Percentiles rank a stretch among this genome's conserved stretches.
Conservation (phyloP, 495 filamentous ascomycete genomes). For the Aspergillus wentii region DNA sequence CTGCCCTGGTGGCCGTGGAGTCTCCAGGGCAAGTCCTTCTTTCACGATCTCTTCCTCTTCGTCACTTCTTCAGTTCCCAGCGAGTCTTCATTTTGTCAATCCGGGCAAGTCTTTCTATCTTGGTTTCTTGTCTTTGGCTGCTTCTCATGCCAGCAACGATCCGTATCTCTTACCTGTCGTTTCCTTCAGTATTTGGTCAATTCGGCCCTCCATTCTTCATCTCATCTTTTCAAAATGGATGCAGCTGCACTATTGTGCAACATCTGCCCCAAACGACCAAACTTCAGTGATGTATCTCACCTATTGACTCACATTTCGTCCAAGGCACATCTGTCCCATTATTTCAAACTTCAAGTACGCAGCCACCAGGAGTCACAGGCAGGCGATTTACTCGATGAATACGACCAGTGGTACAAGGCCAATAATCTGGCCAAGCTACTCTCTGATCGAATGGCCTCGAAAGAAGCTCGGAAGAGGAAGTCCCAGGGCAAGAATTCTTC, state of each 20-base stretch:
- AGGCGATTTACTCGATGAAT: conserved; percentile 47
- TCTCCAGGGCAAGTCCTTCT: conserved; percentile 2
- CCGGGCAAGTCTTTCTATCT: conserved; percentile 8
- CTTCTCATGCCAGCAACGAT: conserved; percentile 13
- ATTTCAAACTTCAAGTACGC: conserved; percentile 67
- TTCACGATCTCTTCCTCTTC: conserved; percentile 4
- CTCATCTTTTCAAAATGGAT: conserved; percentile 32
- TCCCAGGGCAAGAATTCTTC: conserved; percentile 11
- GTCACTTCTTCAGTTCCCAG: conserved; percentile 3
- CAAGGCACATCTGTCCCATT: conserved; percentile 73
- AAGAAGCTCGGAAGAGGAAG: conserved; percentile 57
- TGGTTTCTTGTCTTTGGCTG: conserved; percentile 12
- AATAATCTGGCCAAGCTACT: conserved; percentile 63
- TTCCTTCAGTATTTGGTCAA: conserved; percentile 14
- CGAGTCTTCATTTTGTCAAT: neutral
- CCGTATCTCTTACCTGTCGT: conserved; percentile 22
- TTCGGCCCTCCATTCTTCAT: conserved; percentile 5
- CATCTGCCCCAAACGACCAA: conserved; percentile 70
- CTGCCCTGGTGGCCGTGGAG: conserved; percentile 4
- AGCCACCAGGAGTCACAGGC: conserved; percentile 51
- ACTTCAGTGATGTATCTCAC: conserved; percentile 84
- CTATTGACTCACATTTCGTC: conserved; percentile 83
- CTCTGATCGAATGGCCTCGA: conserved; percentile 63
- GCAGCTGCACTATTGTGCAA: conserved; percentile 66
- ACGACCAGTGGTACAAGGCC: conserved; percentile 64